Evolutionary conservation across 2,329 filamentous ascomycete species (phyloP), one percentile per base, ranked within the genome.

Genomic region (Nemania serpens): DNA sequence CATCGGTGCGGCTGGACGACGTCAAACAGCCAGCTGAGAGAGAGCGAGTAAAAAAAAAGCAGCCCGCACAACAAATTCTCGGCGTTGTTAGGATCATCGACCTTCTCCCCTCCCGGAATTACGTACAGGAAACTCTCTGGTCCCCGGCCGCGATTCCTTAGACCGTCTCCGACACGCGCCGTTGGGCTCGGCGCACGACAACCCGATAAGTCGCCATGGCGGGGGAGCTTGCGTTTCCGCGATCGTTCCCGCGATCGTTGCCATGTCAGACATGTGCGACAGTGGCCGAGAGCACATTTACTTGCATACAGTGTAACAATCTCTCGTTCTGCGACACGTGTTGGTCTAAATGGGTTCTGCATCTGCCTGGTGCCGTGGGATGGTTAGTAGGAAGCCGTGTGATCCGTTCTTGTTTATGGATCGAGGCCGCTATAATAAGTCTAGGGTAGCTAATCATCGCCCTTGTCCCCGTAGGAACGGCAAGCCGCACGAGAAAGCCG

Each of bases 271-370:
- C 70, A 12, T 74, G 72, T 56, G 66, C 66, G 45, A 70, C 70
- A 22, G 69, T 64, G 36, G 42, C 64, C 45, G 65, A 68, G 34
- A 71, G 64, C 62, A 72, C 68, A 2, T 73, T 66, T 59, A 71
- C 70, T 20, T 74, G 72, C 63, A 71, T 73, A 41, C 71, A 73
- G 34, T 74, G 72, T 64, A 74, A 74, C 61, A 73, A 72, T 56
- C 68, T 74, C 22, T 64, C 68, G 22, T 74, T 74, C 59, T 74
- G 72, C 61, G 71, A 73, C 13, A 47, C 51, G 6, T 73, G 71
- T 53, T 74, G 72, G 72, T 64, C 69, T 13, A 69, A 71, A 70
- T 74, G 72, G 72, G 61, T 74, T 25, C 41, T 72, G 34, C 70
- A 72, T 51, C 60, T 63, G 2, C 64, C 70, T 25, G 68, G 70